Evolutionary conservation across 176 grass and related monocot species (phyloP), one percentile per base, ranked within the genome.

Genomic region (Chrysopogon serrulatus): DNA sequence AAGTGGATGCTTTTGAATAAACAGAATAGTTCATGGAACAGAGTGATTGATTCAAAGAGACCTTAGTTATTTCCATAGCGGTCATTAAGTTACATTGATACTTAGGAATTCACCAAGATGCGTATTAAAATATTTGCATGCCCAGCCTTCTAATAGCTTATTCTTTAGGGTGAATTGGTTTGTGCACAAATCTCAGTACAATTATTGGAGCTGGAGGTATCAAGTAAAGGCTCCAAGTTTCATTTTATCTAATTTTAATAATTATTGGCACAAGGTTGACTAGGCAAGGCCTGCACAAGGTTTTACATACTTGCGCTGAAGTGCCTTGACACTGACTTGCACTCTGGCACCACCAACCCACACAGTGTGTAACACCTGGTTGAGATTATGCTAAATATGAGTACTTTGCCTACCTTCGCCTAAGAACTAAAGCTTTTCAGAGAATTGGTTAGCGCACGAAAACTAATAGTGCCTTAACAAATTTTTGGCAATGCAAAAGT

Each of bases 371-470:
- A 51, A 30, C 6, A 34, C 32, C 31, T 73, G 24, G 32, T 41
- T 72, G 76, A 74, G 43, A 75, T n/a, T 78, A 75, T n/a, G 5
- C 36, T 47, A 81, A 66, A 82, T 32, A 80, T 68, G 60, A 81
- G 71, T 60, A 53, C 9, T 61, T 28, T 45, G 16, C 47, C 72
- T 81, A 37, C 30, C 62, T 71, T 27, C 6, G 8, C 33, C 53
- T 78, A 63, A 88, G 35, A 82, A 71, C 65, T 77, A 49, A 69
- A 23, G 12, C 19, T 73, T 18, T 62, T 45, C 17, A 44, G 39
- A 57, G 39, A 47, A 87, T 31, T 34, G 31, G 40, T 69, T 60
- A 68, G 28, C 37, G 48, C 37, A 74, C 48, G 53, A 5, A 79
- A 79, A 32, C 34, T 21, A 71, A 5, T 23, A 48, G 24, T 42